Evolutionary conservation across 1,139 yeast genomes (phyloP).

Genomic region (Geotrichum bryndzae): DNA sequence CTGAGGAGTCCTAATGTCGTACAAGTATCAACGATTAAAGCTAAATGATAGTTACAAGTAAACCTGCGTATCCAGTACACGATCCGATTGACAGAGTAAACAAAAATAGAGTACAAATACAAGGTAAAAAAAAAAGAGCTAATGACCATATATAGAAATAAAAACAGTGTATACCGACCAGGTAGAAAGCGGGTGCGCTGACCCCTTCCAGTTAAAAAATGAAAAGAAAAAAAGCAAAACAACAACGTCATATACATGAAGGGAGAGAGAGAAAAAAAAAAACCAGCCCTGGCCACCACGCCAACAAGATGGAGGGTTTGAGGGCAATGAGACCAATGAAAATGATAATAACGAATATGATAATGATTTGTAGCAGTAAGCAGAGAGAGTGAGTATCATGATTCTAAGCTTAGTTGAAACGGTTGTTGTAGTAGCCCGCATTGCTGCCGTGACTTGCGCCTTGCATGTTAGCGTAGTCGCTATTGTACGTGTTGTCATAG

Average conservation of each 20-base stretch:
- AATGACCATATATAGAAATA: background rate
- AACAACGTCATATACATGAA: background rate
- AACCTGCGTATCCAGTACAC: too few relatives aligned
- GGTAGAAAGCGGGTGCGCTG: background rate
- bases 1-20: too few relatives aligned
- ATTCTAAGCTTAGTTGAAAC: background rate
- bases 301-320: background rate
- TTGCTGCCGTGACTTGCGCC: background rate
- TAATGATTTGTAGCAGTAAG: too few relatives aligned
- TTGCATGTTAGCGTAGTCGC: constrained; percentile 1
- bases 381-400: background rate
- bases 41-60: too few relatives aligned
- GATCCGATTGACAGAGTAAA: too few relatives aligned
- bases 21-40: too few relatives aligned
- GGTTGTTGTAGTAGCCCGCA: constrained; percentile 8
- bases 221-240: background rate
- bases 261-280: background rate
- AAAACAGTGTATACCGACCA: background rate
- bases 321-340: too few relatives aligned
- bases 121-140: background rate
- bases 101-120: background rate
- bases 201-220: background rate
- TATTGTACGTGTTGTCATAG: constrained; percentile 4
- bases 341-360: too few relatives aligned
- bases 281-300: background rate